These are phyloP conservation scores for Rosa rugosa DNA, from an alignment of 306 rosid species.

Conservation along the genomic window DNA sequence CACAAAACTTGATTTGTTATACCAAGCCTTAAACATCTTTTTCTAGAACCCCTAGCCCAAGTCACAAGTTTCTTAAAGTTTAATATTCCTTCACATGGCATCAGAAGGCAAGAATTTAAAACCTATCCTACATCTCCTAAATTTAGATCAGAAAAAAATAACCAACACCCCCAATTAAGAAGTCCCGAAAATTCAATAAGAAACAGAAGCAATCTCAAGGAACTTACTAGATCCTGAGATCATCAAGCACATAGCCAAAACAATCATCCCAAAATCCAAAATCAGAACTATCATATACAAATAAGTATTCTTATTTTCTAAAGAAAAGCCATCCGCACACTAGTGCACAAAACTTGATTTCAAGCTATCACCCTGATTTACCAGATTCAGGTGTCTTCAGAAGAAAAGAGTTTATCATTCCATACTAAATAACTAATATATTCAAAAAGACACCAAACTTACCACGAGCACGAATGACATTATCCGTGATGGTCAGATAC, in stretches of 20 bases:
- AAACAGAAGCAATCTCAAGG: background rate
- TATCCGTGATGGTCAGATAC: conserved; percentile 80
- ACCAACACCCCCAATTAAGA: background rate
- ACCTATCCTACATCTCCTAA: background rate
- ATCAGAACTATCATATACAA: background rate
- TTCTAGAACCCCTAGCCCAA: background rate
- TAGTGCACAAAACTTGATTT: too few species aligned
- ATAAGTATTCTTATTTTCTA: background rate
- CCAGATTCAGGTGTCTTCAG: background rate
- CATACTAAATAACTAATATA: background rate
- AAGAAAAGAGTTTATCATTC: background rate
- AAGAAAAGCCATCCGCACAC: background rate
- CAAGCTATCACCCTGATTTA: background rate
- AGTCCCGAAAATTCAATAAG: background rate
- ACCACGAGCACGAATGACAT: conserved; percentile 81
- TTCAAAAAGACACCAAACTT: conserved; percentile 12
- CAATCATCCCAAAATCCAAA: background rate
- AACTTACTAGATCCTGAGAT: background rate
- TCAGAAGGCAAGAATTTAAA: background rate
- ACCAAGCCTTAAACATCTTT: background rate
- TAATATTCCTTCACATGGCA: background rate
- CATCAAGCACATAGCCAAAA: background rate
- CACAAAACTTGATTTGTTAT: background rate
- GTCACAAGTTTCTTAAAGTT: background rate
- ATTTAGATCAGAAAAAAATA: background rate